Evolutionary conservation across 164 flowering plant species (phyloP), one percentile per base, ranked within the genome.

Genomic region (Echeveria elegans): DNA sequence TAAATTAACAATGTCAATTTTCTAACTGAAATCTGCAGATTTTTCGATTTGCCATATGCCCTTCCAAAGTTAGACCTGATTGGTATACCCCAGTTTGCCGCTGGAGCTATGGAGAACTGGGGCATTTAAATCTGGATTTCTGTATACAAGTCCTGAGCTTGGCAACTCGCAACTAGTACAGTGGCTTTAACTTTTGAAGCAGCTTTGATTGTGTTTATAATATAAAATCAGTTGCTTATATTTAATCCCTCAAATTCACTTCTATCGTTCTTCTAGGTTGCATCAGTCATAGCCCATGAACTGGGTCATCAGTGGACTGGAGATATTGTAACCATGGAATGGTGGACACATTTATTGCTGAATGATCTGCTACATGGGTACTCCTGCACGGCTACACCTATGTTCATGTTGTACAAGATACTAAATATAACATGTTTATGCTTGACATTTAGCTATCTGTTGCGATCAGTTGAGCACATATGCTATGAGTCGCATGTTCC

Each of bases 81-180:
- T 31, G 37, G 23, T 29, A 62, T 30, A 31, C 65, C 38, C 16
- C 40, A 36, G 21, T 62, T 62, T 16, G 29, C 29, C 9, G 29
- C 60, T 53, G 60, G 29, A 24, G 29, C 29, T n/a, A 92, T 90
- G 99, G 99, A 95, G 76, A 95, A 95, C 69, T 95, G 88, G 82
- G 99, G 99, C 97, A 63, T 31, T 62, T 19, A 31, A 16, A 32
- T 7, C 37, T 30, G 40, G 15, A 26, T 14, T 62, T 21, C 14
- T 62, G n/a, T 36, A 31, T 62, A 9, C 30, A 1, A 23, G 9
- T 30, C 60, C 60, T 15, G 41, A 16, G 65, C 18, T 53, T 24
- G 30, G 31, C 60, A 26, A 53, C 60, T 26, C 14, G 15, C 30
- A 24, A 26, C 4, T 24, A 26, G 60, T 53, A 53, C 60, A 53